phyloP scores from a whole-genome alignment of 2,329 filamentous ascomycete genomes.

The Plenodomus tracheiphilus region DNA sequence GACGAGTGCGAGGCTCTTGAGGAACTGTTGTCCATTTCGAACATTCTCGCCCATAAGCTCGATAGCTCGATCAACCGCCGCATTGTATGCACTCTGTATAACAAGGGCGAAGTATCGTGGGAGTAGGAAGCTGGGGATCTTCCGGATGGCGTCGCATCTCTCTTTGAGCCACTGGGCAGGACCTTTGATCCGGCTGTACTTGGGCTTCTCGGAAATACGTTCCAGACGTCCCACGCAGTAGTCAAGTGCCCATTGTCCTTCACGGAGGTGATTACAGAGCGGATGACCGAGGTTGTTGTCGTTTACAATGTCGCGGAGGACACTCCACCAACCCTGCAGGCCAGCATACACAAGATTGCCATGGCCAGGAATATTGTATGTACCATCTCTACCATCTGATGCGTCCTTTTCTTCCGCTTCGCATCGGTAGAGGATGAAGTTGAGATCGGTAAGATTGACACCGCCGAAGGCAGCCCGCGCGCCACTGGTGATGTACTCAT shows the following conservation, averaged over 20 bases:
- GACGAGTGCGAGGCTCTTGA: constrained; percentile 86
- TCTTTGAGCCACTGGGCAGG: constrained; percentile 79
- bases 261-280: constrained; percentile 86
- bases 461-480: constrained; percentile 76
- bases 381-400: constrained; percentile 80
- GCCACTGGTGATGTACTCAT: constrained; percentile 82
- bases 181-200: constrained; percentile 64
- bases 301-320: constrained; percentile 79
- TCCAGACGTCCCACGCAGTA: constrained; percentile 81
- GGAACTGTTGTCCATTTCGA: constrained; percentile 80
- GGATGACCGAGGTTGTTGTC: constrained; percentile 93
- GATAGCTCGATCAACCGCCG: constrained; percentile 76
- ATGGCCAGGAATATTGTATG: constrained; percentile 81
- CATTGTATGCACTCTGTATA: constrained; percentile 83
- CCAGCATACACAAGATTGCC: constrained; percentile 91
- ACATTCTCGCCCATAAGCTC: constrained; percentile 79
- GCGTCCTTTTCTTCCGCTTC: constrained; percentile 85
- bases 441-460: constrained; percentile 79
- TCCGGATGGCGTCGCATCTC: constrained; percentile 82
- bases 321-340: constrained; percentile 98
- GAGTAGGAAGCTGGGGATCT: constrained; percentile 83
- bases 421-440: constrained; percentile 88
- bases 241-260: constrained; percentile 90
- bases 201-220: constrained; percentile 65
- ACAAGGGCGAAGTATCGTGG: constrained; percentile 93